phyloP scores from a whole-genome alignment of 164 flowering plant species.

The Pachysandra terminalis region DNA sequence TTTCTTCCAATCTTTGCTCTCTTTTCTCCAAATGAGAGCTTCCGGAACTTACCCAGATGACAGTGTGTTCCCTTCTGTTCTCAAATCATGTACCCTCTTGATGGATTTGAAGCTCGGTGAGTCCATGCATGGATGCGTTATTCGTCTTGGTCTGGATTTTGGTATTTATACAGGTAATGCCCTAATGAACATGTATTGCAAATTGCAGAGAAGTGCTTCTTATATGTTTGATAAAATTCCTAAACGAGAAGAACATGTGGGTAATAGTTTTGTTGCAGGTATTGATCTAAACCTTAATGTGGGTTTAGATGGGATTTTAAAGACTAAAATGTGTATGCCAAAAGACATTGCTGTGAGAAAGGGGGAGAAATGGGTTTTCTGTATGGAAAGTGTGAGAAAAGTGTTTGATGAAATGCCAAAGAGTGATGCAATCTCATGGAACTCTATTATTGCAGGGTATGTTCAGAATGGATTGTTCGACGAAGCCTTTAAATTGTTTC shows the following conservation, averaged over 20 bases:
- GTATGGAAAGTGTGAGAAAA: too few species aligned
- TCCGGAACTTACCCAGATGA: constrained; percentile 43
- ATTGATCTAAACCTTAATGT: background rate
- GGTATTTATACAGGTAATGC: too few species aligned
- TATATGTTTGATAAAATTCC: too few species aligned
- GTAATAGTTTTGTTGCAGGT: background rate
- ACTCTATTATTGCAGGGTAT: too few species aligned
- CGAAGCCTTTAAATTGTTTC: constrained; percentile 42
- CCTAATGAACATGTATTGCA: too few species aligned
- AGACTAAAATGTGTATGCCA: too few species aligned
- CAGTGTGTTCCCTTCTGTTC: constrained; percentile 56
- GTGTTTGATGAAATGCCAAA: too few species aligned
- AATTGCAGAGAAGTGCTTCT: too few species aligned
- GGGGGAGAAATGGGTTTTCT: too few species aligned
- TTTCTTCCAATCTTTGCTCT: constrained; percentile 21
- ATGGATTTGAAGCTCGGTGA: constrained; percentile 40
- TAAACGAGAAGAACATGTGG: background rate
- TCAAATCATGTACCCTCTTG: constrained; percentile 40
- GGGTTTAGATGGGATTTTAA: too few species aligned
- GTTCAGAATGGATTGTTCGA: constrained; percentile 65
- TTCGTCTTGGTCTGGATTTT: too few species aligned
- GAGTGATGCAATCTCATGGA: constrained; percentile 41
- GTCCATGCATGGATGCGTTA: constrained; percentile 57
- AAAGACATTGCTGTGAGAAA: too few species aligned
- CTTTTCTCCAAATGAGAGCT: constrained; percentile 38